Evolutionary conservation across 1,139 yeast genomes (phyloP).

Genomic region (Diutina rugosa): DNA sequence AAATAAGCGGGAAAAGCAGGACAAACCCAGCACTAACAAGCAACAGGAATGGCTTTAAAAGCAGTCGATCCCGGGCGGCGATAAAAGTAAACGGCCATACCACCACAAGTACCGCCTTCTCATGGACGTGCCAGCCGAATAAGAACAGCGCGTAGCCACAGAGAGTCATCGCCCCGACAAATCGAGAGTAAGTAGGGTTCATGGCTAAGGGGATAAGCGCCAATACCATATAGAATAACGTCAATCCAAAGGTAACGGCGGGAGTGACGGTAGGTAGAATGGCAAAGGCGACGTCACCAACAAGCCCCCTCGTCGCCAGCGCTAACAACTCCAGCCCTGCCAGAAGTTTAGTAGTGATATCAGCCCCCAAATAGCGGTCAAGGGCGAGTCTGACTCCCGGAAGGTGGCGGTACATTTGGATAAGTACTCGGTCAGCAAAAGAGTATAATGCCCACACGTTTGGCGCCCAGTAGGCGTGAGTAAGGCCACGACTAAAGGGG

Average conservation of each 20-base stretch:
- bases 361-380: constrained; percentile 15
- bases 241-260: constrained; percentile 58
- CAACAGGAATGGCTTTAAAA: constrained; percentile 54
- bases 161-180: constrained; percentile 71
- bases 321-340: constrained; percentile 14
- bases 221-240: constrained; percentile 68
- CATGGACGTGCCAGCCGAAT: constrained; percentile 99
- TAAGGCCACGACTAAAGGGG: constrained; percentile 90
- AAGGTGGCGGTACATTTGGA: constrained; percentile 32
- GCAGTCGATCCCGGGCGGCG: constrained; percentile 57
- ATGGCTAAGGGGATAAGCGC: constrained; percentile 67
- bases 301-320: constrained; percentile 72
- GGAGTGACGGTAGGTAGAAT: constrained; percentile 77
- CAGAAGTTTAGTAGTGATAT: constrained; percentile 17
- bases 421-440: constrained; percentile 62
- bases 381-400: constrained; percentile 31
- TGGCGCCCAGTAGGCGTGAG: constrained; percentile 99
- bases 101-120: constrained; percentile 80
- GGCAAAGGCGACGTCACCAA: constrained; percentile 78
- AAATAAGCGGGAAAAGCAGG: constrained; percentile 78
- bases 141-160: constrained; percentile 88
- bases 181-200: constrained; percentile 66
- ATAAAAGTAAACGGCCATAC: constrained; percentile 84
- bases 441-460: constrained; percentile 94
- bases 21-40: constrained; percentile 75